These are phyloP conservation scores for Globisporangium takayamanum DNA, from an alignment of 352 stramenopile genomes.

Conservation along the genomic window DNA sequence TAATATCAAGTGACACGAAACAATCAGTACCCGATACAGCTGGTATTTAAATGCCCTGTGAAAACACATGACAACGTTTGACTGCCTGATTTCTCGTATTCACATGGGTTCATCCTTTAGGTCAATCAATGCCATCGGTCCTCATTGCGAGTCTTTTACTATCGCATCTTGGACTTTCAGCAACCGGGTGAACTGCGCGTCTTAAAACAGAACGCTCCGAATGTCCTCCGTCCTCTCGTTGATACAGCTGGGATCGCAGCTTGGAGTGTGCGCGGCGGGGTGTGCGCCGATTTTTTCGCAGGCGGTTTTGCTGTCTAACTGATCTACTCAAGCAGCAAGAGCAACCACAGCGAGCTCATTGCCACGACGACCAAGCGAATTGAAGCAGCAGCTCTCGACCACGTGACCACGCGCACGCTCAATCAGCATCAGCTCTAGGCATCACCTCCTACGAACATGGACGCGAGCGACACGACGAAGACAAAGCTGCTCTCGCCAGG, in stretches of 20 bases:
- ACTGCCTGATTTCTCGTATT: neutral
- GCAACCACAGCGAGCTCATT: no score
- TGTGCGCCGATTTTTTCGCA: neutral
- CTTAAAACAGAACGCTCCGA: no score
- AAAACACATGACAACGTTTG: no score
- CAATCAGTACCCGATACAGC: no score
- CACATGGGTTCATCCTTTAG: neutral
- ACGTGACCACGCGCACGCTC: neutral
- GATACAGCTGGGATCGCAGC: neutral
- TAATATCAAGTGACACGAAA: neutral
- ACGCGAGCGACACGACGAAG: slow-evolving; percentile 6
- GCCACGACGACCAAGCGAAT: no score
- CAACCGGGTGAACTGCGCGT: neutral
- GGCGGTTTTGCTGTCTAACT: neutral
- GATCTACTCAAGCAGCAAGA: neutral
- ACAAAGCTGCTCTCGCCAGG: slow-evolving; percentile 12
- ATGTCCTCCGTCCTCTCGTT: slow-evolving; percentile 1
- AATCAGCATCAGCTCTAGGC: neutral
- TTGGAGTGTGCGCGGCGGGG: neutral
- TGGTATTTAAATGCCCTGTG: no score
- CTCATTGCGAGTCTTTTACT: neutral
- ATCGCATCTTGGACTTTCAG: neutral
- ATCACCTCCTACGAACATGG: neutral
- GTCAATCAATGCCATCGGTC: neutral
- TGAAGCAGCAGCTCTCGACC: neutral